Conservation (phyloP, 73 alveolate species). For the Stentor roeselii region DNA sequence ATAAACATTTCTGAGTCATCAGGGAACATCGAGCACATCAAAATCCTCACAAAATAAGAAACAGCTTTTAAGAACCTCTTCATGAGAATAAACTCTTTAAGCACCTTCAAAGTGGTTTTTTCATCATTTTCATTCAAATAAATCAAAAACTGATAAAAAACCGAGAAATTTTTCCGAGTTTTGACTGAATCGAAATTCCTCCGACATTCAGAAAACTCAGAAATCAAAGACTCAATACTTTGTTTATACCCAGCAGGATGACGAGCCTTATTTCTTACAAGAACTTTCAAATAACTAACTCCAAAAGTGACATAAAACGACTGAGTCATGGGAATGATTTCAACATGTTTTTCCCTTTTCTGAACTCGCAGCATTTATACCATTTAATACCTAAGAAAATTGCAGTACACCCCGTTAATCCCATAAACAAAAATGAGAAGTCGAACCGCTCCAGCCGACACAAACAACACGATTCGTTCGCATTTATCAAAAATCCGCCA, state of each 20-base stretch:
- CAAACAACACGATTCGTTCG: background rate
- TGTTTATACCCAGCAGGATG: background rate
- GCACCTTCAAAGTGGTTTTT: background rate
- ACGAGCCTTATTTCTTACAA: background rate
- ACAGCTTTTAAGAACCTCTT: background rate
- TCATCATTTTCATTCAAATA: background rate
- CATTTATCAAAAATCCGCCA: conserved; percentile 6
- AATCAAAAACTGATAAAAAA: background rate
- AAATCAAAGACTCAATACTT: background rate
- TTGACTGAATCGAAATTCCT: background rate
- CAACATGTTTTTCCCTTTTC: background rate
- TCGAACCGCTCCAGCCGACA: conserved; percentile 23
- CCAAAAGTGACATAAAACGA: background rate
- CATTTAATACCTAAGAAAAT: background rate
- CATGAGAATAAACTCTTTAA: background rate
- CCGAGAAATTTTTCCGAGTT: background rate
- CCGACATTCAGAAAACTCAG: background rate
- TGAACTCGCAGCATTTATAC: background rate
- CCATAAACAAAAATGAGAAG: conserved; percentile 13
- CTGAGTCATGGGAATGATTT: background rate
- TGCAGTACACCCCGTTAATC: background rate
- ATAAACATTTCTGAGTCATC: too few relatives aligned
- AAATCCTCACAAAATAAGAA: background rate
- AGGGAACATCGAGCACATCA: background rate
- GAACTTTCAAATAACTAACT: background rate